Evolutionary conservation across 768 basidiomycete genomes (phyloP).

Genomic region (Phaeolepiota aurea): DNA sequence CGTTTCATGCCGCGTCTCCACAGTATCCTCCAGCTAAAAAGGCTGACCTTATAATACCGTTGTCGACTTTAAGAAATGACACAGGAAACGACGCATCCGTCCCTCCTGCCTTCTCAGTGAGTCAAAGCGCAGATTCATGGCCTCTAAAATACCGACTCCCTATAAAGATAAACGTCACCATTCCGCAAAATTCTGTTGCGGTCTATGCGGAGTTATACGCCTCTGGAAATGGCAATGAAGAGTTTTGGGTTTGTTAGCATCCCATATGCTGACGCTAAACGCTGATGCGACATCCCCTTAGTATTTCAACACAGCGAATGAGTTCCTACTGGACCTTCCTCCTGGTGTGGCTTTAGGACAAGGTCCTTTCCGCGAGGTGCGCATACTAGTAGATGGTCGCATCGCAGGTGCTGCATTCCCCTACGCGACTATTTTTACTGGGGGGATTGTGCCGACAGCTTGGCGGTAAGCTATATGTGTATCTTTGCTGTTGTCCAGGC

Average conservation of each 20-base stretch:
- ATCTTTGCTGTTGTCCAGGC: too few species aligned
- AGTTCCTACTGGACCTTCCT: constrained; percentile 50
- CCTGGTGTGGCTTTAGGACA: constrained; percentile 29
- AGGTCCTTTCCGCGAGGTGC: constrained; percentile 43
- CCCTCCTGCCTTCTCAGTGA: constrained; percentile 64
- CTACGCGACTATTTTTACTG: constrained; percentile 63
- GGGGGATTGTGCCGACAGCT: constrained; percentile 59
- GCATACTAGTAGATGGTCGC: constrained; percentile 35
- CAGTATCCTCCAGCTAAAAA: constrained; percentile 48
- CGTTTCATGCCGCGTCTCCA: constrained; percentile 57
- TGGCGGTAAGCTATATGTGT: constrained; percentile 42
- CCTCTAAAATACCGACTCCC: background rate
- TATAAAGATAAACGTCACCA: constrained; percentile 58
- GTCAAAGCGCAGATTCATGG: background rate
- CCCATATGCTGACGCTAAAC: background rate
- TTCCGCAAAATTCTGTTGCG: constrained; percentile 62
- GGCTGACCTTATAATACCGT: constrained; percentile 60
- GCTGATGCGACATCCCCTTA: constrained; percentile 13
- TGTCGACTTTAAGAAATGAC: constrained; percentile 54
- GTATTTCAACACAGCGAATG: constrained; percentile 63
- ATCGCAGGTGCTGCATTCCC: constrained; percentile 42
- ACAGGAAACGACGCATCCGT: constrained; percentile 71
- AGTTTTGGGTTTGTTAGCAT: constrained; percentile 58
- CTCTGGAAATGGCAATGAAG: constrained; percentile 47
- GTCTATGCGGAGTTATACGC: constrained; percentile 68